phyloP scores from a whole-genome alignment of 306 rosid species.

The Arachis hypogaea region DNA sequence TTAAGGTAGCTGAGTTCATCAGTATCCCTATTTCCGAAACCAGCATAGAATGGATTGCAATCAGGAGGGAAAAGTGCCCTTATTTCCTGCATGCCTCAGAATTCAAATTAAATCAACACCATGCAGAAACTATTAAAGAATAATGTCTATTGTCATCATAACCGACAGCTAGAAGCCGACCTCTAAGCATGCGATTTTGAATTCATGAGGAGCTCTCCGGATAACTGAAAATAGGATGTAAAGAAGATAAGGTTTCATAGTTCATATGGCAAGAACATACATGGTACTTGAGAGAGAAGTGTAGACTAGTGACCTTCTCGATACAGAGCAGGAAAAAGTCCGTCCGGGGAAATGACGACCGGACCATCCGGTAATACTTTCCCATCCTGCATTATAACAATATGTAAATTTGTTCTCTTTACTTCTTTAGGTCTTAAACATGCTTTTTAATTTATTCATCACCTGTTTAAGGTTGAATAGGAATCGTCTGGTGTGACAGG shows the following conservation, averaged over 20 bases:
- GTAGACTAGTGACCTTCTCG: slow-evolving; percentile 76
- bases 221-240: slow-evolving; percentile 63
- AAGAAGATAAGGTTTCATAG: slow-evolving; percentile 32
- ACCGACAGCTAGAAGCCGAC: slow-evolving; percentile 50
- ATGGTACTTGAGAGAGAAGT: background rate
- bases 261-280: slow-evolving; percentile 7
- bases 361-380: slow-evolving; percentile 97
- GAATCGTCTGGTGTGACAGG: slow-evolving; percentile 80
- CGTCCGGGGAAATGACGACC: slow-evolving; percentile 95
- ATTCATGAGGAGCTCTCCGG: slow-evolving; percentile 95
- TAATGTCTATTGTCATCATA: slow-evolving; percentile 30
- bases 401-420: slow-evolving; percentile 40
- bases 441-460: slow-evolving; percentile 36
- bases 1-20: slow-evolving; percentile 92
- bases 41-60: slow-evolving; percentile 95
- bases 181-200: slow-evolving; percentile 96
- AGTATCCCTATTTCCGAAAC: slow-evolving; percentile 93
- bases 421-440: slow-evolving; percentile 30
- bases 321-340: slow-evolving; percentile 88
- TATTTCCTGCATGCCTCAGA: slow-evolving; percentile 63
- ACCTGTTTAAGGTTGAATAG: slow-evolving; percentile 94
- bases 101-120: slow-evolving; percentile 21
- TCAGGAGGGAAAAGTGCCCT: slow-evolving; percentile 86
- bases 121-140: slow-evolving; percentile 18
- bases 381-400: slow-evolving; percentile 68